Conservation (phyloP, 1,139 yeast species). For the Taiozyma onychis region DNA sequence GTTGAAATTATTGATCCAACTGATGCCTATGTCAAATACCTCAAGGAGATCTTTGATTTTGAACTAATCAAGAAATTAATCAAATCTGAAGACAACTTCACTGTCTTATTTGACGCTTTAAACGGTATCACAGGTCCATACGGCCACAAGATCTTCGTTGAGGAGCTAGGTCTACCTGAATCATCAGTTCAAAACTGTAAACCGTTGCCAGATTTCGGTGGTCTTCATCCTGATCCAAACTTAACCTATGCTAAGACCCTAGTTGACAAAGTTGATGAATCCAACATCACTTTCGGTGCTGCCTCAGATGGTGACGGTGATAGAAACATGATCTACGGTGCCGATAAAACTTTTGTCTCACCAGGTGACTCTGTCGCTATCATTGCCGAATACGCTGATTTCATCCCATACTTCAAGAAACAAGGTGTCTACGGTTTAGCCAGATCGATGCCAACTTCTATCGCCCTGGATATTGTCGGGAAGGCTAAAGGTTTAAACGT, state of each 20-base stretch:
- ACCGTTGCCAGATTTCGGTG: constrained; percentile 92
- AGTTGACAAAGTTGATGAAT: constrained; percentile 77
- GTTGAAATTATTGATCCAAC: constrained; percentile 85
- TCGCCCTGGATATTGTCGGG: constrained; percentile 91
- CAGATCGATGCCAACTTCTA: constrained; percentile 97
- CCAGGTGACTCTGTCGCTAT: constrained; percentile 99
- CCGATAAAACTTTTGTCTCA: constrained; percentile 80
- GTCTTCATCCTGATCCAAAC: constrained; percentile 97
- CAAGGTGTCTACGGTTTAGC: constrained; percentile 91
- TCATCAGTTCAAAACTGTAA: constrained; percentile 68
- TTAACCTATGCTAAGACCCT: constrained; percentile 88
- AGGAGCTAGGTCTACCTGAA: constrained; percentile 74
- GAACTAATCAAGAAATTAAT: constrained; percentile 72
- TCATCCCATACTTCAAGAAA: constrained; percentile 84
- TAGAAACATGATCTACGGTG: constrained; percentile 97
- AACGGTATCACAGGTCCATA: constrained; percentile 98
- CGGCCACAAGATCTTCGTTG: constrained; percentile 76
- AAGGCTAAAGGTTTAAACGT: constrained; percentile 64
- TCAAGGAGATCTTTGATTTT: constrained; percentile 87
- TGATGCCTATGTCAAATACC: constrained; percentile 65
- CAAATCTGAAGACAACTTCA: constrained; percentile 48
- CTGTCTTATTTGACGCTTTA: constrained; percentile 80
- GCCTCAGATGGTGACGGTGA: constrained; percentile 99
- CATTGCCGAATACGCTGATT: constrained; percentile 84
- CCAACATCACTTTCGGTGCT: constrained; percentile 88